Conservation (phyloP, 805 yeast species). For the Kregervanrija delftensis region DNA sequence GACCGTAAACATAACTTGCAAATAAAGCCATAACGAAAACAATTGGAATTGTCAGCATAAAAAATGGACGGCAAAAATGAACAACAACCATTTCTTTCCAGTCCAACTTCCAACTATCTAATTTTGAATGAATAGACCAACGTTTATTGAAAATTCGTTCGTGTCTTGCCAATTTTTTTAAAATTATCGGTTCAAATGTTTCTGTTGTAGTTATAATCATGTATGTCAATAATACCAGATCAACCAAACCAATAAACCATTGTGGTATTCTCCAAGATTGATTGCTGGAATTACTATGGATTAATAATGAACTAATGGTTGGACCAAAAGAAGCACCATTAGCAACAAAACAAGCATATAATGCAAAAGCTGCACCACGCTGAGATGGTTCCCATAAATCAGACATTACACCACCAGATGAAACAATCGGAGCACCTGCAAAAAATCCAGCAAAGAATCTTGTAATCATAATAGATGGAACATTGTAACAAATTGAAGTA, state of each 20-base stretch:
- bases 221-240: conserved; percentile 27
- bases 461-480: conserved; percentile 43
- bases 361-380: conserved; percentile 49
- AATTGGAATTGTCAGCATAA: conserved; percentile 35
- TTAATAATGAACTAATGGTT: conserved; percentile 39
- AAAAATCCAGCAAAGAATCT: conserved; percentile 55
- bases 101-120: conserved; percentile 16
- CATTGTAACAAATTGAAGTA: conserved; percentile 42
- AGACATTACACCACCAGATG: conserved; percentile 53
- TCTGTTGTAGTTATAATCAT: conserved; percentile 30
- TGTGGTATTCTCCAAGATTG: conserved; percentile 54
- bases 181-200: conserved; percentile 33
- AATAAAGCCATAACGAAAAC: conserved; percentile 36
- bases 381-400: conserved; percentile 44
- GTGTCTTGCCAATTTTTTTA: conserved; percentile 20
- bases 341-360: conserved; percentile 43
- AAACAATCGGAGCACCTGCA: conserved; percentile 55
- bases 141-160: conserved; percentile 21
- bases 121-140: conserved; percentile 28
- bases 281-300: conserved; percentile 33
- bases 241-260: conserved; percentile 42
- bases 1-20: conserved; percentile 43
- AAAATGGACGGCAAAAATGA: conserved; percentile 31
- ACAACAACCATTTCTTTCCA: conserved; percentile 20
- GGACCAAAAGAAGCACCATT: conserved; percentile 72